Conservation (phyloP, 257 asterid species). For the Gentiana macrophylla region DNA sequence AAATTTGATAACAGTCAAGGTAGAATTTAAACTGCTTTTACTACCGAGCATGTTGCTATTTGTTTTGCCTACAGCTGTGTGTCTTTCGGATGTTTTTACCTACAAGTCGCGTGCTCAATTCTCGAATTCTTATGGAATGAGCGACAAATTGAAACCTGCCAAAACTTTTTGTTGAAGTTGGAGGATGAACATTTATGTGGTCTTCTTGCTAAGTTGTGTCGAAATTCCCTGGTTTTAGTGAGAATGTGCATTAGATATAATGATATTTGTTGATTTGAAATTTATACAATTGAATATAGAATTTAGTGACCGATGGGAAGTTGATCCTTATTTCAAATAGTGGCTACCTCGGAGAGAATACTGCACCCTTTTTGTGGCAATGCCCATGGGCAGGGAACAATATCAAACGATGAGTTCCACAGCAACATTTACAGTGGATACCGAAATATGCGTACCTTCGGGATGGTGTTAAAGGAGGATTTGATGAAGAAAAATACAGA, state of each 20-base stretch:
- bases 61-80: neutral
- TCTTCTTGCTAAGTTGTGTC: neutral
- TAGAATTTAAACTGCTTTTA: constrained; percentile 5
- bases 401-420: constrained; percentile 89
- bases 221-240: too few species aligned
- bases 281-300: constrained; percentile 26
- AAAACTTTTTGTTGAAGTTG: neutral
- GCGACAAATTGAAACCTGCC: neutral
- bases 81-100: too few species aligned
- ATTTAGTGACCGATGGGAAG: constrained; percentile 94
- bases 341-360: constrained; percentile 93
- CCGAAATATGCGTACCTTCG: constrained; percentile 60
- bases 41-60: too few species aligned
- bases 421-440: constrained; percentile 82
- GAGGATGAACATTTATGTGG: neutral
- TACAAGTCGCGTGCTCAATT: too few species aligned
- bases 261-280: neutral
- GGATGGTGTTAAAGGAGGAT: constrained; percentile 75
- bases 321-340: constrained; percentile 92
- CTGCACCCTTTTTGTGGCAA: constrained; percentile 84
- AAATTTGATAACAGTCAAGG: constrained; percentile 98
- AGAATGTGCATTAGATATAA: too few species aligned
- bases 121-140: neutral
- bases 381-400: constrained; percentile 76
- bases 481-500: constrained; percentile 86